A percentile compares a stretch with the other conserved stretches of the same genome.
phyloP scores from a whole-genome alignment of 1,284 basidiomycete genomes.

The Garcileccinum viscosum region DNA sequence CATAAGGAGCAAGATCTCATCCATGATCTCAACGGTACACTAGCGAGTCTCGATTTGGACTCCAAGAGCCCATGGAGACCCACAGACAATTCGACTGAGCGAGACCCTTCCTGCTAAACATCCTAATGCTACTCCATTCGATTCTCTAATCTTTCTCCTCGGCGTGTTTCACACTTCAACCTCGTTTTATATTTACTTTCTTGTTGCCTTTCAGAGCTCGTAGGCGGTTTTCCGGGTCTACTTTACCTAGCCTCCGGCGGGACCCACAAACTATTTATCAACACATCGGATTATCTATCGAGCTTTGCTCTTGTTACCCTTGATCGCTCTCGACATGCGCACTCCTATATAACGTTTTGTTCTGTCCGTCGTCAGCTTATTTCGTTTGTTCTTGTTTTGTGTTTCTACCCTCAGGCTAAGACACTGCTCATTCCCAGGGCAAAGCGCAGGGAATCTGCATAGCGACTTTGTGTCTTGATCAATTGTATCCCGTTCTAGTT shows the following conservation, averaged over 20 bases:
- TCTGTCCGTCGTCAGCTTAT: slow-evolving; percentile 38
- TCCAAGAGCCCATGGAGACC: slow-evolving; percentile 37
- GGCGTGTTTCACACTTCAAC: slow-evolving; percentile 18
- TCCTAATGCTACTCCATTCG: slow-evolving; percentile 17
- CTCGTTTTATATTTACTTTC: slow-evolving; percentile 33
- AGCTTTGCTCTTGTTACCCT: slow-evolving; percentile 43
- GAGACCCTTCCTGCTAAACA: slow-evolving; percentile 28
- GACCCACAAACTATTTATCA: slow-evolving; percentile 38
- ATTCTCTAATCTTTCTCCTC: slow-evolving; percentile 24
- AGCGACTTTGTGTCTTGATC: slow-evolving; percentile 13
- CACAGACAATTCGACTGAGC: slow-evolving; percentile 26
- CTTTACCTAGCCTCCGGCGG: slow-evolving; percentile 22
- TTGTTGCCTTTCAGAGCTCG: slow-evolving; percentile 25
- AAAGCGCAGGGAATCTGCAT: slow-evolving; percentile 19
- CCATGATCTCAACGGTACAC: slow-evolving; percentile 76
- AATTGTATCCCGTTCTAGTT: slow-evolving; percentile 16
- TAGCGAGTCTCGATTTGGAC: slow-evolving; percentile 74
- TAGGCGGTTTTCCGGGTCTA: slow-evolving; percentile 24
- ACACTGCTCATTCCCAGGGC: slow-evolving; percentile 5
- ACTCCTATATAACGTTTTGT: slow-evolving; percentile 43
- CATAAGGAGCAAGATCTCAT: slow-evolving; percentile 57
- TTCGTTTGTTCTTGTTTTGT: slow-evolving; percentile 41
- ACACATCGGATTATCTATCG: slow-evolving; percentile 42
- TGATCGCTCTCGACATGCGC: slow-evolving; percentile 46
- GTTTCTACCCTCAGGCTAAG: slow-evolving; percentile 14